phyloP scores from a whole-genome alignment of 805 yeast genomes.

The Yarrowia deformans region DNA sequence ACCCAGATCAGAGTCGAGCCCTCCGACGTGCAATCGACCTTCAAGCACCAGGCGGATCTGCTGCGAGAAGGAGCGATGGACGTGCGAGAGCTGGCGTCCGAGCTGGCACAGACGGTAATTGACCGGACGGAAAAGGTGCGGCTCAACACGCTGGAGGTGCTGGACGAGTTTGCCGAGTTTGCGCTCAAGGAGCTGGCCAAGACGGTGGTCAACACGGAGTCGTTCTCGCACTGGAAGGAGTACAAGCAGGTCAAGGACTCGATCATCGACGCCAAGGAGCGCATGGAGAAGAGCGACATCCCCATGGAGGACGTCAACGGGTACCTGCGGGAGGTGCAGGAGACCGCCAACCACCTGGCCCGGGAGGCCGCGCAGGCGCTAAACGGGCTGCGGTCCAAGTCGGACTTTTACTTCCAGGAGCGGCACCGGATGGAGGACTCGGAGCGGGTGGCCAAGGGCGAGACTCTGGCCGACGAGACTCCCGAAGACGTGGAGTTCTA shows the following conservation, averaged over 20 bases:
- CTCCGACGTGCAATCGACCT: conserved; percentile 42
- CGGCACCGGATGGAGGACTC: conserved; percentile 41
- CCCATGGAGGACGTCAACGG: conserved; percentile 53
- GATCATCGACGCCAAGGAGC: conserved; percentile 54
- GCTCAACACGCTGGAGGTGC: conserved; percentile 54
- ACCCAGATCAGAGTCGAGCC: conserved; percentile 40
- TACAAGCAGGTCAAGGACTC: conserved; percentile 55
- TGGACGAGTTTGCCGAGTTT: conserved; percentile 59
- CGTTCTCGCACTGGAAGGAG: conserved; percentile 52
- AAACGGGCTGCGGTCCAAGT: conserved; percentile 44
- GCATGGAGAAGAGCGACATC: conserved; percentile 51
- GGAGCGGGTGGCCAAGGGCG: conserved; percentile 42
- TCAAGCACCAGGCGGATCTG: conserved; percentile 44
- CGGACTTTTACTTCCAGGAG: conserved; percentile 45
- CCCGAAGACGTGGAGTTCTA: conserved; percentile 45
- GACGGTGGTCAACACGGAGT: conserved; percentile 39
- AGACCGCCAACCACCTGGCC: conserved; percentile 54
- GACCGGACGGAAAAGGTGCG: conserved; percentile 44
- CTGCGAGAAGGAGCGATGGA: conserved; percentile 45
- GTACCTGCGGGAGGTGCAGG: conserved; percentile 54
- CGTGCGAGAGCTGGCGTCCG: conserved; percentile 43
- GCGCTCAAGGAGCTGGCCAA: conserved; percentile 55
- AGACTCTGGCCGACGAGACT: conserved; percentile 45
- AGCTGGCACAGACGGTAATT: conserved; percentile 43
- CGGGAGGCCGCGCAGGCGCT: conserved; percentile 56